Evolutionary conservation across 192 early-diverging fungal genomes (phyloP), one percentile per base, ranked within the genome.

Genomic region (Entomortierella parvispora): DNA sequence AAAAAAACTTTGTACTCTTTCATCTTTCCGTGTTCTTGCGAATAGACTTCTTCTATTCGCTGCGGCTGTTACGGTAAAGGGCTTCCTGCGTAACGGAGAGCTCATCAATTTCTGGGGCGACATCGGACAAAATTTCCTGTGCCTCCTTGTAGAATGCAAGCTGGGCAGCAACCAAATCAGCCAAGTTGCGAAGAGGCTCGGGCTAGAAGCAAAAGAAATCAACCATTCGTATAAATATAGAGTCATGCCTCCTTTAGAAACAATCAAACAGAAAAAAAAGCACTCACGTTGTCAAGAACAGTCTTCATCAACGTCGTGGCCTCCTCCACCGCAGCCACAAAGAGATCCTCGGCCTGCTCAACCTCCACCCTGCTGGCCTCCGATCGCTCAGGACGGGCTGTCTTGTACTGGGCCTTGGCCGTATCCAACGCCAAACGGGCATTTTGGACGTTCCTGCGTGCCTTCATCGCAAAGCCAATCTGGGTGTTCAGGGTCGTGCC

Each of bases 71-170:
- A 62, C 92, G 87, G 76, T 95, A 92, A 31, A 97, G 79, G 4
- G 95, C 91, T 61, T 99, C 97, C 70, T 97, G 96, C 5, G 95
- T 96, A 31, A 95, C 93, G 40, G 91, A 87, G 66, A 99, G 90
- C 84, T 99, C 96, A 62, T 97, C 96, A 51, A 99, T 90, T 71
- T 99, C 96, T 1, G 96, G 96, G 26, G 90, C 91, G 47, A 95
- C 66, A 68, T 95, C 91, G 8, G 82, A 76, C 62, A 95, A 79
- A 40, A 88, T 62, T 47, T 87, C 87, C 34, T 89, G 85, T n/a
- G 89, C 89, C 80, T 92, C 90, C 85, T 97, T 93, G 84, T 90
- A 93, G 86, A 91, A 97, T 11, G 82, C 80, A 22, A 95, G 82
- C 87, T 98, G 96, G 11, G 93, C 92, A 32, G 87, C 84, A 10